Percentiles rank a stretch among this genome's conserved stretches.
Evolutionary conservation across 345 rosid species (phyloP).

Genomic region (Carallia brachiata): DNA sequence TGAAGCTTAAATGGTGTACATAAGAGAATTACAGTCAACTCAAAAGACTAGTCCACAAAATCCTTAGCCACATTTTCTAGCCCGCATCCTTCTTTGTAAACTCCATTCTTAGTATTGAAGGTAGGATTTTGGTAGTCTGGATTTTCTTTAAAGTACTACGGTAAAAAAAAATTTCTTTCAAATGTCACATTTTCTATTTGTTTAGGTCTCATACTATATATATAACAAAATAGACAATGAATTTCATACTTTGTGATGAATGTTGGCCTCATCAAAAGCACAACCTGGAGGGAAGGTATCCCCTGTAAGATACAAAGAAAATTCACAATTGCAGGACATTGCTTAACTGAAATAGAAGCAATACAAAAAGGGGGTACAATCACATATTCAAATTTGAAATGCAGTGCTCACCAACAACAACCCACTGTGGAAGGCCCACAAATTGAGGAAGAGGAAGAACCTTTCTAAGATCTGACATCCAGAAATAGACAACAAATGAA

Average conservation of each 20-base stretch:
- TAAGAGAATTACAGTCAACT: too few relatives aligned
- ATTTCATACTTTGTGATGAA: slow-evolving; percentile 62
- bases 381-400: neutral
- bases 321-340: neutral
- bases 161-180: neutral
- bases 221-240: neutral
- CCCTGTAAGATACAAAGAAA: slow-evolving; percentile 27
- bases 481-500: neutral
- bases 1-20: too few relatives aligned
- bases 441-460: slow-evolving; percentile 68
- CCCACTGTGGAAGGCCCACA: slow-evolving; percentile 86
- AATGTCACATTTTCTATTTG: neutral
- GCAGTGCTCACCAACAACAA: slow-evolving; percentile 61
- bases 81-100: slow-evolving; percentile 69
- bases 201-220: neutral
- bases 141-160: slow-evolving; percentile 67
- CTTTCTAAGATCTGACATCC: slow-evolving; percentile 61
- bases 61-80: slow-evolving; percentile 57
- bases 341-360: neutral
- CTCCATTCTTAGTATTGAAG: slow-evolving; percentile 58
- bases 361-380: neutral
- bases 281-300: slow-evolving; percentile 78
- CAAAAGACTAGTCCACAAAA: too few relatives aligned
- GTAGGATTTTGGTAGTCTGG: slow-evolving; percentile 44
- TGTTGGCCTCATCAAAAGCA: slow-evolving; percentile 51